phyloP scores from a whole-genome alignment of 495 filamentous ascomycete species.

The Xylaria acuta region DNA sequence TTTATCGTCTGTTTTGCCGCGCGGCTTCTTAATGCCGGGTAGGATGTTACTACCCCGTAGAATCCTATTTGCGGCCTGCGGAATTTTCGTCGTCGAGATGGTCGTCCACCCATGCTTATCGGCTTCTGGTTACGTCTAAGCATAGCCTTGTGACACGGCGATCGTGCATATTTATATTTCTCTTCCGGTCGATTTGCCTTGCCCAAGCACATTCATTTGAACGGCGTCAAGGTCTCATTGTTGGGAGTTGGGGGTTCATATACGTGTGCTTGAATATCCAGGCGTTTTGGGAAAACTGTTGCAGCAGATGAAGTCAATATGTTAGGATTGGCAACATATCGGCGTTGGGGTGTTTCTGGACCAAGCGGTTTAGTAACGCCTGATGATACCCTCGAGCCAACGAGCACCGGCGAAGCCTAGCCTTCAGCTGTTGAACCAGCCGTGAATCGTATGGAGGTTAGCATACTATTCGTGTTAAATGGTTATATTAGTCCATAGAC shows the following conservation, averaged over 20 bases:
- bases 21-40: conserved; percentile 21
- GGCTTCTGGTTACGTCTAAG: conserved; percentile 29
- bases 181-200: conserved; percentile 27
- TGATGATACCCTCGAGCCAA: conserved; percentile 34
- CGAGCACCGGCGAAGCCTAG: background rate
- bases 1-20: conserved; percentile 21
- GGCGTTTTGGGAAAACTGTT: conserved; percentile 26
- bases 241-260: conserved; percentile 19
- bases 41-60: conserved; percentile 32
- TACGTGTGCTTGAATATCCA: conserved; percentile 21
- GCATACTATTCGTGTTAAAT: conserved; percentile 1
- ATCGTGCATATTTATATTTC: conserved; percentile 28
- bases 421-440: background rate
- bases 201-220: conserved; percentile 15
- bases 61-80: conserved; percentile 24
- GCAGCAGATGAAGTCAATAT: conserved; percentile 11
- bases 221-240: conserved; percentile 4
- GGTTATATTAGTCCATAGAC: conserved; percentile 10
- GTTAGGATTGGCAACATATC: conserved; percentile 13
- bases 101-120: conserved; percentile 25
- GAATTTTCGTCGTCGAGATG: conserved; percentile 20
- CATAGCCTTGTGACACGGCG: conserved; percentile 29
- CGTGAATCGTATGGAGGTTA: background rate
- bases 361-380: conserved; percentile 37
- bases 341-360: conserved; percentile 38